Evolutionary conservation across 164 flowering plant species (phyloP).

Genomic region (Sedum album): DNA sequence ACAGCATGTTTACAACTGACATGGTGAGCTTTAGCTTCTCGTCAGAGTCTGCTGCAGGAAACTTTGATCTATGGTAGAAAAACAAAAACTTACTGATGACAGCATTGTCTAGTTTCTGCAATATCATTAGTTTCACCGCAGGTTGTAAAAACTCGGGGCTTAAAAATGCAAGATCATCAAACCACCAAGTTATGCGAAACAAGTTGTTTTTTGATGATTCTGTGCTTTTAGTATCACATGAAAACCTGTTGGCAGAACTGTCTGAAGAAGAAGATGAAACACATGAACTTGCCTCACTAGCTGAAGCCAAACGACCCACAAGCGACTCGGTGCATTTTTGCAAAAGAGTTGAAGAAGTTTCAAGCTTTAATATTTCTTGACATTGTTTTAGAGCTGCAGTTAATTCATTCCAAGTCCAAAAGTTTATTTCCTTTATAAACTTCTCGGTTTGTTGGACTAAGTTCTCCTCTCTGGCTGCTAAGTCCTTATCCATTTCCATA

Average conservation of each 20-base stretch:
- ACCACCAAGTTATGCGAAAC: slow-evolving; percentile 53
- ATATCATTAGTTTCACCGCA: slow-evolving; percentile 29
- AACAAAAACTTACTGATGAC: slow-evolving; percentile 47
- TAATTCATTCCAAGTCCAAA: slow-evolving; percentile 61
- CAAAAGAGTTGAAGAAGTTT: slow-evolving; percentile 27
- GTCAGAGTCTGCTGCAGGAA: slow-evolving; percentile 15
- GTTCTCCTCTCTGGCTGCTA: slow-evolving; percentile 12
- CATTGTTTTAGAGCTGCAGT: slow-evolving; percentile 36
- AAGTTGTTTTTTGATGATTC: slow-evolving; percentile 25
- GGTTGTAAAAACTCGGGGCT: slow-evolving; percentile 26
- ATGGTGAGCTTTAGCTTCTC: slow-evolving; percentile 39
- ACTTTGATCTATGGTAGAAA: slow-evolving; percentile 46
- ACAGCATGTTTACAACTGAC: slow-evolving; percentile 33
- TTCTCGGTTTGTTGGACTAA: slow-evolving; percentile 34
- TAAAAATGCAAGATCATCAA: slow-evolving; percentile 49
- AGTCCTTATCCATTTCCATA: slow-evolving; percentile 41
- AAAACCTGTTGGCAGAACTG: slow-evolving; percentile 32
- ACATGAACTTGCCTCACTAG: slow-evolving; percentile 14
- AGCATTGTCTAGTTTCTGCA: slow-evolving; percentile 37
- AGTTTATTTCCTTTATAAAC: slow-evolving; percentile 29
- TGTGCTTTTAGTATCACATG: slow-evolving; percentile 44
- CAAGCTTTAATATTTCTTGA: slow-evolving; percentile 18
- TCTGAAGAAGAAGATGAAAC: slow-evolving; percentile 35
- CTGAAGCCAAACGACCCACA: slow-evolving; percentile 2
- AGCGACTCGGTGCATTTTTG: slow-evolving; percentile 23